Conservation (phyloP, 257 asterid genomes). For the Nicotiana tabacum region DNA sequence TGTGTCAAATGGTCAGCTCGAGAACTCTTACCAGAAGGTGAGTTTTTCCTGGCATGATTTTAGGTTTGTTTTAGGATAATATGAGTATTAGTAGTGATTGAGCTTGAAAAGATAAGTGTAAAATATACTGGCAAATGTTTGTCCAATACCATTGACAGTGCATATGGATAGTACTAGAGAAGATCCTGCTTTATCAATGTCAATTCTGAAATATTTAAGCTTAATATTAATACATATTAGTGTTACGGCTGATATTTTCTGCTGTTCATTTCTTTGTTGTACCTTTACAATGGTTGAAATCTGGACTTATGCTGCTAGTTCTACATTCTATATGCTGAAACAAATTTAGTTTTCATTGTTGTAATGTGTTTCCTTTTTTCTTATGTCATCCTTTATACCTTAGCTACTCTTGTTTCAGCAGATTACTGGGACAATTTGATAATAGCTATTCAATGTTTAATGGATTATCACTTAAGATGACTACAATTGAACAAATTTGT, state of each 20-base stretch:
- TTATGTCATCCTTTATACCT: background rate
- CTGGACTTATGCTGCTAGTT: background rate
- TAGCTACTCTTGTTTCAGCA: background rate
- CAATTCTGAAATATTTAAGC: background rate
- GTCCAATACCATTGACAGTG: background rate
- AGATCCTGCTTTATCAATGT: background rate
- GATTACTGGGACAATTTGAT: too few relatives aligned
- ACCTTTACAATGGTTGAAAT: background rate
- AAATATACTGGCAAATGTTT: background rate
- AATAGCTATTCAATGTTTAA: too few relatives aligned
- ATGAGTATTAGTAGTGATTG: background rate
- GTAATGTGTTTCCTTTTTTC: background rate
- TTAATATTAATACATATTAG: background rate
- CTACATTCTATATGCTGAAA: background rate
- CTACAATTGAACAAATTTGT: too few relatives aligned
- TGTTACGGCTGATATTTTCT: background rate
- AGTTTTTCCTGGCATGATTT: conserved; percentile 15
- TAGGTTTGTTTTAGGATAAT: background rate
- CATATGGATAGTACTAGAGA: background rate
- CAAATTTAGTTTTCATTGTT: background rate
- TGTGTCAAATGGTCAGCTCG: conserved; percentile 58
- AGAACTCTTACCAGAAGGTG: conserved; percentile 53
- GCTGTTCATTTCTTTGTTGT: background rate
- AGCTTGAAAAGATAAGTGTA: background rate
- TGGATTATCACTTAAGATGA: too few relatives aligned